These are phyloP conservation scores for Entrophospora sp. DNA, from an alignment of 192 early-diverging fungal genomes.

Conservation along the genomic window DNA sequence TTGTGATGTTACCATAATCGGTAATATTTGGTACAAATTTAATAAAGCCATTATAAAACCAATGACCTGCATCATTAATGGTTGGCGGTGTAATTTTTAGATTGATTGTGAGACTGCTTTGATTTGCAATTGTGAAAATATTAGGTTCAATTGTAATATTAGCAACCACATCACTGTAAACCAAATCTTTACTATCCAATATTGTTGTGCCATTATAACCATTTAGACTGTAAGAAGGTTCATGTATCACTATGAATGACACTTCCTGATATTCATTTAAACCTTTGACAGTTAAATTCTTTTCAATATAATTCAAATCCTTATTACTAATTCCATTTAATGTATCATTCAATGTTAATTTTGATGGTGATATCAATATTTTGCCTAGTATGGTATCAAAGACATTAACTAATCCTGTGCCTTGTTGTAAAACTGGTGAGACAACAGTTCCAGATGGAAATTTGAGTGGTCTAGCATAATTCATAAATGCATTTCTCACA, in stretches of 20 bases:
- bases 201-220: neutral
- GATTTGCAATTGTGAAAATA: slow-evolving; percentile 24
- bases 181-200: neutral
- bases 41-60: slow-evolving; percentile 45
- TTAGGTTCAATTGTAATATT: slow-evolving; percentile 25
- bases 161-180: slow-evolving; percentile 25
- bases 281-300: neutral
- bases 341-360: slow-evolving; percentile 22
- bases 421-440: slow-evolving; percentile 25
- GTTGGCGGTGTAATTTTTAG: slow-evolving; percentile 34
- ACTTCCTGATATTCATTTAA: no score
- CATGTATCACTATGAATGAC: no score
- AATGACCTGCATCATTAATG: slow-evolving; percentile 14
- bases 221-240: neutral
- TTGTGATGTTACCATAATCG: neutral
- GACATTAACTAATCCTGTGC: slow-evolving; percentile 26
- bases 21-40: slow-evolving; percentile 23
- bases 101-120: slow-evolving; percentile 22
- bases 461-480: slow-evolving; percentile 20
- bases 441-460: neutral
- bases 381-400: slow-evolving; percentile 17
- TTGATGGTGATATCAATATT: slow-evolving; percentile 14
- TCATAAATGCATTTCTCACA: slow-evolving; percentile 27
- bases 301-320: neutral
- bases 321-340: neutral